Conservation (phyloP, 2,329 filamentous ascomycete genomes). For the Orbilia quercus region DNA sequence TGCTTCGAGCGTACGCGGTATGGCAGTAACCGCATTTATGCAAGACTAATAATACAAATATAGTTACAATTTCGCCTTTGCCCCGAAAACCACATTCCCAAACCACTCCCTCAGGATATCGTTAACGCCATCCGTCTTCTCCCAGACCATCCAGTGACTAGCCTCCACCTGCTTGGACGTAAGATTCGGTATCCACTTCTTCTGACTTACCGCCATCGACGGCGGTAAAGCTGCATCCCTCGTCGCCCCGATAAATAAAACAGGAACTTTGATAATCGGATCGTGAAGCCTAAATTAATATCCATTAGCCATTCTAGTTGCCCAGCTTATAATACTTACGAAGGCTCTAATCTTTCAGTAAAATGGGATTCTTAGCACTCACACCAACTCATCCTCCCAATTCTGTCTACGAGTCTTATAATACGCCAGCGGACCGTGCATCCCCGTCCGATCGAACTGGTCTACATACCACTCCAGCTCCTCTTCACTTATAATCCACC, state of each 20-base stretch:
- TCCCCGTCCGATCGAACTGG: constrained; percentile 76
- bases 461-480: constrained; percentile 81
- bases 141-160: constrained; percentile 84
- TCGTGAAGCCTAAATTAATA: constrained; percentile 44
- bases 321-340: too few relatives aligned
- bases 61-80: constrained; percentile 56
- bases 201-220: constrained; percentile 78
- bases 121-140: constrained; percentile 79
- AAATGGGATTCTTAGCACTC: constrained; percentile 55
- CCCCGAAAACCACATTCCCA: constrained; percentile 64
- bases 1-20: too few relatives aligned
- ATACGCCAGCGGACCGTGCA: constrained; percentile 87
- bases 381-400: constrained; percentile 76
- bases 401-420: constrained; percentile 81
- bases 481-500: constrained; percentile 71
- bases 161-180: constrained; percentile 75
- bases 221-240: constrained; percentile 79
- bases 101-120: constrained; percentile 75
- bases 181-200: constrained; percentile 72
- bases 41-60: constrained; percentile 6
- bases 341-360: too few relatives aligned
- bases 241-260: constrained; percentile 79
- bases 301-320: not conserved
- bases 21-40: not conserved
- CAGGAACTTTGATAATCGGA: constrained; percentile 70